Percentiles rank a stretch among this genome's conserved stretches.
Conservation (phyloP, 1,284 basidiomycete species). For the Porogramme epimiltina region DNA sequence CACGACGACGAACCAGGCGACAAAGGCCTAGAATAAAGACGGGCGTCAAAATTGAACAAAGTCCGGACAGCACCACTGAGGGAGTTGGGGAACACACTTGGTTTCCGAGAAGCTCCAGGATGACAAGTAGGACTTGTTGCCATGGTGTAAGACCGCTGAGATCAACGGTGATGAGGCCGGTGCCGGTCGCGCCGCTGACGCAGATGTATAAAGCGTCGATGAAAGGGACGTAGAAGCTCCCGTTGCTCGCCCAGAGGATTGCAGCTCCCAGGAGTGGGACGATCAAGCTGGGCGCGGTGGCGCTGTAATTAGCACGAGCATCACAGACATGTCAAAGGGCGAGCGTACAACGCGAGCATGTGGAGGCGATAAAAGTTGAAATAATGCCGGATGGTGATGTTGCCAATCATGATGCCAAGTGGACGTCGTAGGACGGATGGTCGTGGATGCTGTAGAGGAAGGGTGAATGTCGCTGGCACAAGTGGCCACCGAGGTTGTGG, state of each 20-base stretch:
- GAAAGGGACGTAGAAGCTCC: constrained; percentile 58
- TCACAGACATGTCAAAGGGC: neutral
- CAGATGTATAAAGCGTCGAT: constrained; percentile 75
- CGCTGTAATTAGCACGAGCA: neutral
- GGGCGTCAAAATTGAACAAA: neutral
- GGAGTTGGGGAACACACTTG: constrained; percentile 42
- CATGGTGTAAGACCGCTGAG: constrained; percentile 70
- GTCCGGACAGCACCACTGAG: too few relatives aligned
- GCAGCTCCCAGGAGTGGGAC: constrained; percentile 67
- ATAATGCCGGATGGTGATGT: constrained; percentile 33
- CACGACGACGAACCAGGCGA: constrained; percentile 36
- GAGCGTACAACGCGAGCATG: constrained; percentile 47
- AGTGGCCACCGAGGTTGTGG: too few relatives aligned
- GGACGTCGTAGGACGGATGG: too few relatives aligned
- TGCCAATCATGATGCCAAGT: too few relatives aligned
- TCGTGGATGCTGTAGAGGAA: too few relatives aligned
- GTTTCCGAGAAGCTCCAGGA: constrained; percentile 68
- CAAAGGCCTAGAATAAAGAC: constrained; percentile 27
- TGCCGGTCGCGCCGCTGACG: constrained; percentile 78
- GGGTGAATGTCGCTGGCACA: too few relatives aligned
- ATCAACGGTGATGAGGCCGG: constrained; percentile 73
- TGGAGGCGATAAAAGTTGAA: constrained; percentile 73
- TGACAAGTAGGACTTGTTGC: constrained; percentile 73
- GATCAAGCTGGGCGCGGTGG: constrained; percentile 48
- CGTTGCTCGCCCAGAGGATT: constrained; percentile 73